Evolutionary conservation across 2,329 filamentous ascomycete species (phyloP).

Genomic region (Microsporum canis): DNA sequence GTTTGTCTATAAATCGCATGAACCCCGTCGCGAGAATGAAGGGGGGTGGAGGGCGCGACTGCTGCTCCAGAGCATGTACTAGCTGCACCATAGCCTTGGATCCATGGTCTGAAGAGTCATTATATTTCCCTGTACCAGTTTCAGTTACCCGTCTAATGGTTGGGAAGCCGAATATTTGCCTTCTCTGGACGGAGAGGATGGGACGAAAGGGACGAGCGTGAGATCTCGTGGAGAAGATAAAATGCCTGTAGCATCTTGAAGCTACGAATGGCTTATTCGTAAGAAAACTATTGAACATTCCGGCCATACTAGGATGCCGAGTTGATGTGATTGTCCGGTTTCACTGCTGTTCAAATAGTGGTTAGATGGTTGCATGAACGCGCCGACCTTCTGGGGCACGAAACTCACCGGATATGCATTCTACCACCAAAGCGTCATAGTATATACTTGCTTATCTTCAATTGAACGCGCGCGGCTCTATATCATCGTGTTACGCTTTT

Average conservation of each 20-base stretch:
- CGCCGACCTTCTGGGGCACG: neutral
- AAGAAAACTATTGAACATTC: slow-evolving; percentile 35
- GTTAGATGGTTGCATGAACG: neutral
- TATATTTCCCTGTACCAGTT: slow-evolving; percentile 25
- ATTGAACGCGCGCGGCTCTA: neutral
- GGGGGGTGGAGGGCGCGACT: slow-evolving; percentile 52
- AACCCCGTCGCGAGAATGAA: slow-evolving; percentile 56
- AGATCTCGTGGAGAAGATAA: slow-evolving; percentile 14
- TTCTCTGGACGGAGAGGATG: slow-evolving; percentile 29
- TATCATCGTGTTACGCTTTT: neutral
- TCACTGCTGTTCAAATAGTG: neutral
- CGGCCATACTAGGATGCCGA: neutral
- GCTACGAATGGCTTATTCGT: slow-evolving; percentile 35
- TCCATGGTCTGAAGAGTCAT: slow-evolving; percentile 33
- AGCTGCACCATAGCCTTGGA: slow-evolving; percentile 61
- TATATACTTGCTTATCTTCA: neutral
- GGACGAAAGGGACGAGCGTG: slow-evolving; percentile 21
- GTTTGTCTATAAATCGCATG: slow-evolving; percentile 51
- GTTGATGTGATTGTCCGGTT: neutral
- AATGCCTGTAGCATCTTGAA: slow-evolving; percentile 28
- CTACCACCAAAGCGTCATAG: neutral
- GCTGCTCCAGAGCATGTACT: slow-evolving; percentile 50
- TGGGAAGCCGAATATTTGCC: slow-evolving; percentile 51
- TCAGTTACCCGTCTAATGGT: slow-evolving; percentile 17
- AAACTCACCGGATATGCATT: slow-evolving; percentile 7